These are phyloP conservation scores for Kodamaea sp. DNA, from an alignment of 1,139 yeast genomes.

Conservation along the genomic window DNA sequence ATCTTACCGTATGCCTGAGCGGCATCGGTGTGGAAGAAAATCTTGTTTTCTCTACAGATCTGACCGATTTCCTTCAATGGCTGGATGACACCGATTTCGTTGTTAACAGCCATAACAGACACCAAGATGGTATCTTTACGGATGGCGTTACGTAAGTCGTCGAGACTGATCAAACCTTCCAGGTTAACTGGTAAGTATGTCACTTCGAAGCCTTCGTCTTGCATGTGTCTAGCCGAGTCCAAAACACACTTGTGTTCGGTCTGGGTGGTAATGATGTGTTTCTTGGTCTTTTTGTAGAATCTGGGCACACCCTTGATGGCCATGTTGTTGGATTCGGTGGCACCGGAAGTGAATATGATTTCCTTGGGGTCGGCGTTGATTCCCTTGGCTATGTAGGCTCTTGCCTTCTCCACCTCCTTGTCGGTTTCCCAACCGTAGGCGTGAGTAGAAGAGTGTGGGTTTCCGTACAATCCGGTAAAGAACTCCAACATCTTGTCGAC, in stretches of 20 bases:
- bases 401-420: slow-evolving; percentile 83
- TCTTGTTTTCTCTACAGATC: slow-evolving; percentile 81
- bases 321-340: slow-evolving; percentile 96
- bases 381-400: slow-evolving; percentile 76
- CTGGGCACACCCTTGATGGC: slow-evolving; percentile 94
- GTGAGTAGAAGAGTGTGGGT: slow-evolving; percentile 96
- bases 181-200: slow-evolving; percentile 84
- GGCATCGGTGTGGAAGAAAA: slow-evolving; percentile 97
- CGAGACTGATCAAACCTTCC: slow-evolving; percentile 79
- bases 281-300: slow-evolving; percentile 85
- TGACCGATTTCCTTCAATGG: slow-evolving; percentile 93
- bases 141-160: slow-evolving; percentile 77
- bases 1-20: slow-evolving; percentile 98
- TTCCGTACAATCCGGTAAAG: slow-evolving; percentile 92
- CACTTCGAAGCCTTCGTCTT: slow-evolving; percentile 95
- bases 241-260: slow-evolving; percentile 98
- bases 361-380: slow-evolving; percentile 96
- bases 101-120: slow-evolving; percentile 96
- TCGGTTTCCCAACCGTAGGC: slow-evolving; percentile 99
- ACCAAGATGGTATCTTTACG: slow-evolving; percentile 91
- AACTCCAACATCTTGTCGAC: slow-evolving; percentile 90
- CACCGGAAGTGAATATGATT: slow-evolving; percentile 95
- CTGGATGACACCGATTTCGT: slow-evolving; percentile 97
- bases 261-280: slow-evolving; percentile 92
- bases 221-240: slow-evolving; percentile 92